Percentiles rank a stretch among this genome's conserved stretches.
phyloP scores from a whole-genome alignment of 2,329 filamentous ascomycete genomes.

The Phyllosticta citrichinensis region DNA sequence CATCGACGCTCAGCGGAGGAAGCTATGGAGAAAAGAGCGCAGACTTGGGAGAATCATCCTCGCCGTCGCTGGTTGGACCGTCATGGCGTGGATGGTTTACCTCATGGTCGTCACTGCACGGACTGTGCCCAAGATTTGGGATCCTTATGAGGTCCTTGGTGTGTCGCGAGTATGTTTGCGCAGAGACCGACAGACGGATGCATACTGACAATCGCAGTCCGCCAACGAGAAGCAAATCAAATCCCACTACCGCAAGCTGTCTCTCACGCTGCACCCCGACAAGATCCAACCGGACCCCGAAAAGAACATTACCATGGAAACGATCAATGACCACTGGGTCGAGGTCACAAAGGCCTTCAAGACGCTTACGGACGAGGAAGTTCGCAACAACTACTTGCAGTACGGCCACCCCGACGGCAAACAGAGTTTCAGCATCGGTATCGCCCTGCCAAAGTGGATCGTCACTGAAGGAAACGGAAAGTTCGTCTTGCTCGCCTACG shows the following conservation, averaged over 20 bases:
- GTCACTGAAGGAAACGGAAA: slow-evolving; percentile 90
- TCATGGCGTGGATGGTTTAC: slow-evolving; percentile 87
- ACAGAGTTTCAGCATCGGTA: slow-evolving; percentile 96
- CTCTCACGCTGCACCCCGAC: slow-evolving; percentile 82
- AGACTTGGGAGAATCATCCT: slow-evolving; percentile 74
- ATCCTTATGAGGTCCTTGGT: slow-evolving; percentile 90
- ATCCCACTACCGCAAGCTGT: slow-evolving; percentile 77
- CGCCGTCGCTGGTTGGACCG: slow-evolving; percentile 65
- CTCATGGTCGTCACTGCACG: slow-evolving; percentile 72
- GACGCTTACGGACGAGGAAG: slow-evolving; percentile 90
- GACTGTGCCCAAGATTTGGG: slow-evolving; percentile 71
- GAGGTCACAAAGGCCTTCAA: slow-evolving; percentile 98
- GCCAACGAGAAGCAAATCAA: slow-evolving; percentile 86
- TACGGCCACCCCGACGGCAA: slow-evolving; percentile 96
- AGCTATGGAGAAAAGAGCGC: slow-evolving; percentile 82
- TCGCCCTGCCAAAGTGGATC: slow-evolving; percentile 87
- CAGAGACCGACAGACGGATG: slow-evolving; percentile 12
- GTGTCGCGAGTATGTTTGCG: slow-evolving; percentile 58
- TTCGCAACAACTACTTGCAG: slow-evolving; percentile 93
- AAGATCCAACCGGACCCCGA: slow-evolving; percentile 73
- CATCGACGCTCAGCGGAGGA: slow-evolving; percentile 70
- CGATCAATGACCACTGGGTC: slow-evolving; percentile 79
- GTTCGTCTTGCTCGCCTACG: slow-evolving; percentile 87
- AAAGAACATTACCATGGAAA: slow-evolving; percentile 83
- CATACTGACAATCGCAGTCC: slow-evolving; percentile 42